phyloP scores from a whole-genome alignment of 352 stramenopile species.

The Blastocystis sp. region DNA sequence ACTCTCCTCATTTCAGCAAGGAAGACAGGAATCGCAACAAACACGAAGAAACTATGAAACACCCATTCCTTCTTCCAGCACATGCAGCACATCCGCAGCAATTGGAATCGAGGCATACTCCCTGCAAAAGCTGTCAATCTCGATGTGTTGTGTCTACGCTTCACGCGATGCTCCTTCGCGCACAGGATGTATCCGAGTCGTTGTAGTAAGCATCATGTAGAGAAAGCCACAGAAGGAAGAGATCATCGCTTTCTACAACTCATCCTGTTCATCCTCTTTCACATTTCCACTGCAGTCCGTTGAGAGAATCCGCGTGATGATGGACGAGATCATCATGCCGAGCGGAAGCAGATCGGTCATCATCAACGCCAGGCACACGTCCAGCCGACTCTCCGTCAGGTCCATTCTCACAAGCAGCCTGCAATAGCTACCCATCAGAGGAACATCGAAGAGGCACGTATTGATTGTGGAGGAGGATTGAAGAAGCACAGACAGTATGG shows the following conservation, averaged over 20 bases:
- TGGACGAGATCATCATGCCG: conserved; percentile 7
- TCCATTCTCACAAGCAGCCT: background rate
- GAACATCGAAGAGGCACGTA: background rate
- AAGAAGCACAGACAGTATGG: background rate
- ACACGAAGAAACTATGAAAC: background rate
- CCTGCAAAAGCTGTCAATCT: conserved; percentile 56
- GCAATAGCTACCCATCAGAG: background rate
- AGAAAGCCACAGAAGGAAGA: conserved; percentile 10
- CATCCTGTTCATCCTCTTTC: background rate
- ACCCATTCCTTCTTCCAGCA: background rate
- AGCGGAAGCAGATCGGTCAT: background rate
- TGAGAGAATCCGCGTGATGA: conserved; percentile 6
- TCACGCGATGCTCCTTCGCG: background rate
- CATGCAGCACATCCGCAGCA: conserved; percentile 5
- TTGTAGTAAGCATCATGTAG: background rate
- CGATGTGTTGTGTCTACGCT: background rate
- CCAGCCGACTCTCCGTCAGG: conserved; percentile 21
- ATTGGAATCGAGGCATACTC: background rate
- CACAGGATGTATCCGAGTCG: background rate
- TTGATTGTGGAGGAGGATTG: too few relatives aligned
- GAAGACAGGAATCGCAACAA: background rate
- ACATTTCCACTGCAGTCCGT: background rate
- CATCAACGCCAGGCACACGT: conserved; percentile 8
- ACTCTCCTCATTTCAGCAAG: too few relatives aligned
- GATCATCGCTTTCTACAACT: conserved; percentile 20